These are phyloP conservation scores for Furcasterigmium sp. DNA, from an alignment of 2,329 filamentous ascomycete species.

Conservation along the genomic window DNA sequence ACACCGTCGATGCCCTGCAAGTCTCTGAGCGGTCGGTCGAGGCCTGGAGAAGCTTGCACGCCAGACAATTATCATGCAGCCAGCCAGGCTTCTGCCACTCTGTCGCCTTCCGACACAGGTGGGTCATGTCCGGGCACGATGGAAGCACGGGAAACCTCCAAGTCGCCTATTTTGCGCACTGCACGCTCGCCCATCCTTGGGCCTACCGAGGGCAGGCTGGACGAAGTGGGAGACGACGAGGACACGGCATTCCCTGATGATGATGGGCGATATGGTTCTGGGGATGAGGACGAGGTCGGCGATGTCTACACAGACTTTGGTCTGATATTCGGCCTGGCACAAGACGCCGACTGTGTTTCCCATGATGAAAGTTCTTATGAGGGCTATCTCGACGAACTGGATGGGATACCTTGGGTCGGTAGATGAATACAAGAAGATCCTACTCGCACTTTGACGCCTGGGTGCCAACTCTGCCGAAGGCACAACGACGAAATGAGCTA, in stretches of 20 bases:
- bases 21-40: conserved; percentile 2
- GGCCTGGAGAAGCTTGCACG: too few species aligned
- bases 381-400: conserved; percentile 50
- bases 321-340: conserved; percentile 37
- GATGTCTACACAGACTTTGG: conserved; percentile 52
- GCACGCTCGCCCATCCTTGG: conserved; percentile 18
- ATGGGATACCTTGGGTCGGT: conserved; percentile 44
- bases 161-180: conserved; percentile 4
- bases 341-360: conserved; percentile 17
- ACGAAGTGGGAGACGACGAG: conserved; percentile 38
- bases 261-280: conserved; percentile 33
- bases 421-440: background rate
- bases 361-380: conserved; percentile 43
- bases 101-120: too few species aligned
- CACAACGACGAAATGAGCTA: too few species aligned
- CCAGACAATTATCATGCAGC: background rate
- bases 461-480: too few species aligned
- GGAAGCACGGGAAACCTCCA: background rate
- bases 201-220: conserved; percentile 16
- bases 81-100: background rate
- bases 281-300: conserved; percentile 37
- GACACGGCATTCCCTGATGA: conserved; percentile 42
- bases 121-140: background rate
- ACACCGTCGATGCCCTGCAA: background rate
- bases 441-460: too few species aligned